Evolutionary conservation across 345 rosid genomes (phyloP).

Genomic region (Pugionium cornutum): DNA sequence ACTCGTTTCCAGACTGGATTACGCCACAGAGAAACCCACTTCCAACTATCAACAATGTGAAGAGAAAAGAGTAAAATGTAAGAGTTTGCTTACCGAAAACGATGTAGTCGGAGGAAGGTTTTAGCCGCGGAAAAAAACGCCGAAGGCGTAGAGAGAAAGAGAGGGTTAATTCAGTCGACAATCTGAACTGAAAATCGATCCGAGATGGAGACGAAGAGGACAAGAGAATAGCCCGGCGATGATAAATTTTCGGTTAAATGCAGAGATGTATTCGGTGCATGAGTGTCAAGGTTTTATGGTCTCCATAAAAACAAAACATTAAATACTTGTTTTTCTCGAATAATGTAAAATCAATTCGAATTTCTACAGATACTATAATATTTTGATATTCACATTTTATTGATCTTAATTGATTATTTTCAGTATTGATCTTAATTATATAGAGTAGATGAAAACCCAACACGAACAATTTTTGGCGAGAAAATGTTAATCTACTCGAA

Average conservation of each 20-base stretch:
- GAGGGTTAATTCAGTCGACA: conserved; percentile 9
- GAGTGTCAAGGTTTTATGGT: conserved; percentile 12
- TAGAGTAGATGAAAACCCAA: too few relatives aligned
- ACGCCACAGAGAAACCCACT: background rate
- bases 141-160: conserved; percentile 17
- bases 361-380: too few relatives aligned
- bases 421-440: too few relatives aligned
- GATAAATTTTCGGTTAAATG: background rate
- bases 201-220: conserved; percentile 15
- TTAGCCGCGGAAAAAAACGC: conserved; percentile 7
- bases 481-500: too few relatives aligned
- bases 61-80: conserved; percentile 20
- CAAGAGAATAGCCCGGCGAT: conserved; percentile 15
- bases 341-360: too few relatives aligned
- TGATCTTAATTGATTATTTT: too few relatives aligned
- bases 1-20: conserved; percentile 17
- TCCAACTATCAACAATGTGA: conserved; percentile 14
- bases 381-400: too few relatives aligned
- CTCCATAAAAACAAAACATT: background rate
- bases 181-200: background rate
- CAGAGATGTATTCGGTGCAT: conserved; percentile 22
- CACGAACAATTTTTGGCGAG: too few relatives aligned
- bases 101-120: conserved; percentile 10
- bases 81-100: conserved; percentile 17
- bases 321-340: too few relatives aligned